Conservation (phyloP, 805 yeast genomes). For the Pichia thaimueangensis region DNA sequence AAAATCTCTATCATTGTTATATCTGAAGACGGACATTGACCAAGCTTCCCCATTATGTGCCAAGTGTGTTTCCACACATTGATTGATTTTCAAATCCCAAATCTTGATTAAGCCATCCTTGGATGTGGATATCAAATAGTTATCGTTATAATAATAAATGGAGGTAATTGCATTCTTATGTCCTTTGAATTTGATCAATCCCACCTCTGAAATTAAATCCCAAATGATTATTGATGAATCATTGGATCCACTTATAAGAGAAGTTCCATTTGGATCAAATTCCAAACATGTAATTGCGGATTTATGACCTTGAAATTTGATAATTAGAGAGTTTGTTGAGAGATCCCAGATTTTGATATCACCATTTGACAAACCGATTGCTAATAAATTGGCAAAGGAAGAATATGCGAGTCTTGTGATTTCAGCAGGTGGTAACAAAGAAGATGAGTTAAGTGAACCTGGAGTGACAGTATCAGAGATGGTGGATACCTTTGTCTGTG, state of each 20-base stretch:
- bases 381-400: conserved; percentile 58
- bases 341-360: conserved; percentile 87
- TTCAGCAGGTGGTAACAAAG: conserved; percentile 57
- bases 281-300: conserved; percentile 62
- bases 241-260: conserved; percentile 77
- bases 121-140: conserved; percentile 68
- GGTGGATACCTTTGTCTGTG: conserved; percentile 61
- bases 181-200: conserved; percentile 78
- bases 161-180: conserved; percentile 90
- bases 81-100: conserved; percentile 89
- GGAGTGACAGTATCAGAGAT: conserved; percentile 63
- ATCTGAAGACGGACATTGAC: conserved; percentile 49
- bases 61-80: conserved; percentile 89
- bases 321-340: conserved; percentile 67
- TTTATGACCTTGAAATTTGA: conserved; percentile 87
- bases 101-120: conserved; percentile 89
- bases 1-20: conserved; percentile 32
- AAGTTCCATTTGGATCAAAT: conserved; percentile 79
- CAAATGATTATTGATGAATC: conserved; percentile 84
- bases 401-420: conserved; percentile 58
- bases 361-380: conserved; percentile 90
- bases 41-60: conserved; percentile 95
- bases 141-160: conserved; percentile 44
- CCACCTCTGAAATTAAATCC: conserved; percentile 93
- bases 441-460: conserved; percentile 62